Evolutionary conservation across 176 grass and related monocot genomes (phyloP).

Genomic region (Microstegium vimineum): DNA sequence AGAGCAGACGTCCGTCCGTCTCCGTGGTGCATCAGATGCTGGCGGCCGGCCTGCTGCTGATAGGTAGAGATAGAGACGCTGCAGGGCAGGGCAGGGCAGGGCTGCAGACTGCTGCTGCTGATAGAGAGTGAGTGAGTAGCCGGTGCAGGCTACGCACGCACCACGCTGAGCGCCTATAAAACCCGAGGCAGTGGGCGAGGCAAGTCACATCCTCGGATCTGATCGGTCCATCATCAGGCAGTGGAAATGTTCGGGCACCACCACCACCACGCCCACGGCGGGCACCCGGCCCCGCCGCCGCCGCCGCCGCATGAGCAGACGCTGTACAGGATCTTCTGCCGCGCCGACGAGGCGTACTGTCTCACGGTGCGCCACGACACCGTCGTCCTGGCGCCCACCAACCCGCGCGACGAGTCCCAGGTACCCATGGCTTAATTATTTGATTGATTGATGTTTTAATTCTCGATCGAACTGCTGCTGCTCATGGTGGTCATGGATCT

Average conservation of each 20-base stretch:
- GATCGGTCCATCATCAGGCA: background rate
- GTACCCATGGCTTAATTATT: no score
- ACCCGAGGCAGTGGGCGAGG: background rate
- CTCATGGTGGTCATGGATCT: background rate
- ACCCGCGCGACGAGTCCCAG: conserved; percentile 58
- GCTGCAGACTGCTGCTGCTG: background rate
- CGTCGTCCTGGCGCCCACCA: conserved; percentile 41
- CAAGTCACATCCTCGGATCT: background rate
- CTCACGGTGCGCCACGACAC: conserved; percentile 43
- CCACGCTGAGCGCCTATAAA: conserved; percentile 19
- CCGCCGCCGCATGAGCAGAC: conserved; percentile 42
- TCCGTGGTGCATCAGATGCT: no score
- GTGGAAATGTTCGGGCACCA: background rate
- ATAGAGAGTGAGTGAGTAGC: background rate
- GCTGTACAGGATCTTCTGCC: conserved; percentile 62
- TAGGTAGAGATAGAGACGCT: no score
- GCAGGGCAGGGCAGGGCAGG: no score
- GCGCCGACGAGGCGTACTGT: conserved; percentile 46
- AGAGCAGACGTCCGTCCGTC: no score
- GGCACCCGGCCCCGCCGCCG: conserved; percentile 1
- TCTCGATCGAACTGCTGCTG: background rate
- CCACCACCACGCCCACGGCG: conserved; percentile 11
- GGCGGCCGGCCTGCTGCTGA: no score
- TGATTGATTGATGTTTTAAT: no score
- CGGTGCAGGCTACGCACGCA: background rate